phyloP scores from a whole-genome alignment of 495 filamentous ascomycete genomes.

The Talaromyces stipitatus region DNA sequence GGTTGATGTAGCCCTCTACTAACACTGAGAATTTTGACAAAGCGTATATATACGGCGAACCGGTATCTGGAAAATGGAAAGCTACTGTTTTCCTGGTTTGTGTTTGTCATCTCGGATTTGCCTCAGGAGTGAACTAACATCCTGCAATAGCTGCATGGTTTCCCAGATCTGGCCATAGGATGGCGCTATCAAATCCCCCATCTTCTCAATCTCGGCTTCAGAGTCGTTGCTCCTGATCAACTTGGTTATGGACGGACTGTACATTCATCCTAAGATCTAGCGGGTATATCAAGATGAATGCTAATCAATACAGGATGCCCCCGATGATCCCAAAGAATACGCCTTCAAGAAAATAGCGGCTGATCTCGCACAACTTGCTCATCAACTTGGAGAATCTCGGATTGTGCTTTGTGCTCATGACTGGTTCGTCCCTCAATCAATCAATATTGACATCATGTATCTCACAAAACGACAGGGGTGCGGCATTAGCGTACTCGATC shows the following conservation, averaged over 20 bases:
- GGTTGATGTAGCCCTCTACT: too few relatives aligned
- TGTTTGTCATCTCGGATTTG: neutral
- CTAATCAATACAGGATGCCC: conserved; percentile 42
- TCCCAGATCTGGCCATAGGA: conserved; percentile 59
- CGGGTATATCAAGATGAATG: neutral
- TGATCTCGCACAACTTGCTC: conserved; percentile 60
- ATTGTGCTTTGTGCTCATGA: conserved; percentile 81
- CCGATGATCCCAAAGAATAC: conserved; percentile 49
- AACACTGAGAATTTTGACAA: neutral
- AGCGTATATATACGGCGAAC: conserved; percentile 62
- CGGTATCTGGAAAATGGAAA: conserved; percentile 38
- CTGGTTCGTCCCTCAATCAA: conserved; percentile 52
- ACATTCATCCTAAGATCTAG: conserved; percentile 9
- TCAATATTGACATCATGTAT: neutral
- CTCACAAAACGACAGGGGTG: conserved; percentile 33
- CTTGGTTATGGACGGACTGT: conserved; percentile 77
- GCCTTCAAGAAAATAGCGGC: conserved; percentile 60
- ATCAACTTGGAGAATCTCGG: conserved; percentile 44
- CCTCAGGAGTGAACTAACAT: neutral
- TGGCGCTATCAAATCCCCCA: conserved; percentile 82
- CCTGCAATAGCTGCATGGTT: conserved; percentile 52
- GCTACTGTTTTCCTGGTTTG: conserved; percentile 62
- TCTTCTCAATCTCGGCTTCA: conserved; percentile 57
- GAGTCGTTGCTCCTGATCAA: conserved; percentile 71
- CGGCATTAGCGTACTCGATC: conserved; percentile 51